phyloP scores from a whole-genome alignment of 345 rosid species.

The Brassica juncea region DNA sequence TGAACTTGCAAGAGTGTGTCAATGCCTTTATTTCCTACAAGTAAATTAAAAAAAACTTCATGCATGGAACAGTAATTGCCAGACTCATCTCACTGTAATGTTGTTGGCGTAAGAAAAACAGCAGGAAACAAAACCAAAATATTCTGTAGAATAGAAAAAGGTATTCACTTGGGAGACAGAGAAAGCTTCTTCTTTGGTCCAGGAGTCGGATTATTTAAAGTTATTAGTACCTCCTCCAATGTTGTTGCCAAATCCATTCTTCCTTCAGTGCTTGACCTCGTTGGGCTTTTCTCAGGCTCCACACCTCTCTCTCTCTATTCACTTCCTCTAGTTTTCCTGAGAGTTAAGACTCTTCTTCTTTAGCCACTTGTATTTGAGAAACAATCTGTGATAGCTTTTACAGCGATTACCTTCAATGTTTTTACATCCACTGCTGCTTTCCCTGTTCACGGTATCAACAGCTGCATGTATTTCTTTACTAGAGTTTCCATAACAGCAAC shows the following conservation, averaged over 20 bases:
- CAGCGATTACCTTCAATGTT: too few relatives aligned
- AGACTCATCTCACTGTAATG: slow-evolving; percentile 26
- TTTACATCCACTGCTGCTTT: too few relatives aligned
- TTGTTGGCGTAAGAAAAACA: slow-evolving; percentile 1
- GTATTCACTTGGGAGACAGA: slow-evolving; percentile 53
- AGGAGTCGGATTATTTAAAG: slow-evolving; percentile 25
- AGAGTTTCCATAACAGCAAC: too few relatives aligned
- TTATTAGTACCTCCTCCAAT: not conserved
- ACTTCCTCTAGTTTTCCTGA: slow-evolving; percentile 64
- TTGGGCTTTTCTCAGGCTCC: slow-evolving; percentile 45
- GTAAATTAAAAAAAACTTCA: slow-evolving; percentile 5
- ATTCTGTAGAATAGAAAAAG: not conserved
- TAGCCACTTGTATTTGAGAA: slow-evolving; percentile 73
- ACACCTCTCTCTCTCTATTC: slow-evolving; percentile 51
- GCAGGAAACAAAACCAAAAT: not conserved
- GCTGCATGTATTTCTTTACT: too few relatives aligned
- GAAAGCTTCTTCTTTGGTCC: slow-evolving; percentile 64
- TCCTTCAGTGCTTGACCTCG: slow-evolving; percentile 46
- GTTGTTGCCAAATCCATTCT: not conserved
- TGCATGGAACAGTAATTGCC: slow-evolving; percentile 1
- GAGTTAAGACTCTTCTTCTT: slow-evolving; percentile 63
- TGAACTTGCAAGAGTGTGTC: not conserved
- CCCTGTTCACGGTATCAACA: too few relatives aligned
- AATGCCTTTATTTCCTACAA: slow-evolving; percentile 23
- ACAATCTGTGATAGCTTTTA: slow-evolving; percentile 63